phyloP scores from a whole-genome alignment of 768 basidiomycete genomes.

The Nidula microcarpa region DNA sequence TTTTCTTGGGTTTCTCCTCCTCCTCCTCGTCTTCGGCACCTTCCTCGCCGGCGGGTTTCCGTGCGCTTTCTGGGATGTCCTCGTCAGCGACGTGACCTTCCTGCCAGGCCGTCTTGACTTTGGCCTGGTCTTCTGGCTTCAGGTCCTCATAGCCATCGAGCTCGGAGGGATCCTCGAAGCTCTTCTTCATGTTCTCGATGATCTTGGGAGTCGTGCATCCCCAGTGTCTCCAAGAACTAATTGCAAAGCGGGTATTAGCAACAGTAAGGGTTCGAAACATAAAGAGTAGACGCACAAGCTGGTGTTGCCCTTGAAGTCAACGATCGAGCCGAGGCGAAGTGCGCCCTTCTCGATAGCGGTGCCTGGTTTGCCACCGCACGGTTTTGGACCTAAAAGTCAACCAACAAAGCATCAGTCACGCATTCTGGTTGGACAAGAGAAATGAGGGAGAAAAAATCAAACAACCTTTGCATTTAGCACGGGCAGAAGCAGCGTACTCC shows the following conservation, averaged over 20 bases:
- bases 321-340: conserved; percentile 69
- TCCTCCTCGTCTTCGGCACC: conserved; percentile 42
- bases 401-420: conserved; percentile 17
- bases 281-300: conserved; percentile 48
- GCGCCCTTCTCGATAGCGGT: conserved; percentile 69
- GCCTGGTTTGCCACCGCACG: conserved; percentile 62
- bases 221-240: conserved; percentile 86
- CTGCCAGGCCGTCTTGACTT: conserved; percentile 69
- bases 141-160: conserved; percentile 86
- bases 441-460: conserved; percentile 11
- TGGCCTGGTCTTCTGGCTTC: conserved; percentile 63
- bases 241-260: conserved; percentile 1
- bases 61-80: conserved; percentile 76
- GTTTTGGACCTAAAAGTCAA: conserved; percentile 62
- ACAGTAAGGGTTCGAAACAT: neutral
- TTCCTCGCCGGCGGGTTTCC: conserved; percentile 47
- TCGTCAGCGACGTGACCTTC: conserved; percentile 77
- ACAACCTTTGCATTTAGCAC: conserved; percentile 80
- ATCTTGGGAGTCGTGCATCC: conserved; percentile 76
- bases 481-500: conserved; percentile 66
- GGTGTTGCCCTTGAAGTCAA: conserved; percentile 70
- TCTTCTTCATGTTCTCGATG: conserved; percentile 65
- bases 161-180: conserved; percentile 55
- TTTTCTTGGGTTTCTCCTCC: conserved; percentile 50
- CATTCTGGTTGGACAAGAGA: conserved; percentile 4